Base-by-base conservation (phyloP, 352 stramenopile genomes). In the Phytophthora hybrid region DNA sequence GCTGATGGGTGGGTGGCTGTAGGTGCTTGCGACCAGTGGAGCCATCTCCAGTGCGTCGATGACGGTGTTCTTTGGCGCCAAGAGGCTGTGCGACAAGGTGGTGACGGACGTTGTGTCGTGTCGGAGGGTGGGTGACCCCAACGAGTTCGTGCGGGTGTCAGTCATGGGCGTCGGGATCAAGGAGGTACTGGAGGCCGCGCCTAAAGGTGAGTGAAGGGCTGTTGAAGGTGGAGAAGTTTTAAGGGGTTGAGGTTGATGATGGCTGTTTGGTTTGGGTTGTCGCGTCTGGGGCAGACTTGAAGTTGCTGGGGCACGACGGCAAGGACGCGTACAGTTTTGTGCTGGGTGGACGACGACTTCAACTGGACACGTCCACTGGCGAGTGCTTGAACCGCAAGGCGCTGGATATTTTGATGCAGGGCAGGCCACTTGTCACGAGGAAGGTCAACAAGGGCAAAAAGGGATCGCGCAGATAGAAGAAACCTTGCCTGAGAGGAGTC, bases 31-130 rank as follows among this genome's bases (percentile, higher is more conserved):
- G 8, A 82, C 72, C 0, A 86, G 80, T 62, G 83, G 82, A 29
- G 79, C 85, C 34, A 91, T 94, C 44, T 87, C 77, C 62, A 94
- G 83, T 47, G 85, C 87, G 32, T 94, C 87, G 1, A 76, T 74
- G 21, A 86, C 79, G 26, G 82, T 90, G 39, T 94, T 90, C 66
- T 91, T 93, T 23, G 87, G 85, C 3, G 87, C 85, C 9, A 94
- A 94, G 68, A 52, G 90, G 44, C 32, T 90, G 26, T 94, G 87
- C 62, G 81, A 92, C 67, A 85, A 76, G 58, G 80, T 94, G 41
- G 85, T 94, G 32, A 93, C 85, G 52, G 87, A 94, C 72, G 78
- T 94, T 37, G 73, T 80, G 21, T 88, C 87, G n/a, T 91, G 77
- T 59, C 81, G 87, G 56, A 81, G 77, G 68, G 72, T 90, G 54